Conservation (phyloP, 2,329 filamentous ascomycete species). For the Fonsecaea erecta region DNA sequence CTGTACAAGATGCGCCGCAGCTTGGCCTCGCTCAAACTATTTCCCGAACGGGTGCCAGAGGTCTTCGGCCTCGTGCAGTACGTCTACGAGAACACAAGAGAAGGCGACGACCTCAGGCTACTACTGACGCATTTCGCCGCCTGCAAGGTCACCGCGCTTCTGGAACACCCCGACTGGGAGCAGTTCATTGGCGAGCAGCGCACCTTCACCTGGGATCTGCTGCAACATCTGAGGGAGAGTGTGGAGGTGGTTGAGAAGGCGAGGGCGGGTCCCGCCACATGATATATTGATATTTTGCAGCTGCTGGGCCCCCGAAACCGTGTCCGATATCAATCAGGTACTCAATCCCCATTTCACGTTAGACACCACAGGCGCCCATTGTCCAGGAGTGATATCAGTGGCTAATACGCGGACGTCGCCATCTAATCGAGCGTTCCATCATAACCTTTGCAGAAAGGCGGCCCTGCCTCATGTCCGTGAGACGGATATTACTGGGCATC, state of each 20-base stretch:
- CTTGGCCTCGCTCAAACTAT: conserved; percentile 41
- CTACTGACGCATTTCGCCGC: conserved; percentile 35
- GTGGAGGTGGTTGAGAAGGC: neutral
- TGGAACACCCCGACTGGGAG: conserved; percentile 6
- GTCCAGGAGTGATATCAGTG: no score
- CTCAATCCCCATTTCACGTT: no score
- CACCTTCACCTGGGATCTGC: conserved; percentile 6
- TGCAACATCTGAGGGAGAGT: conserved; percentile 6
- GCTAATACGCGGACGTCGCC: no score
- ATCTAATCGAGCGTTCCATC: no score
- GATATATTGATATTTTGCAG: no score
- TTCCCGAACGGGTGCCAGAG: conserved; percentile 37
- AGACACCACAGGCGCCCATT: no score
- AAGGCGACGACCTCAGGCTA: conserved; percentile 8
- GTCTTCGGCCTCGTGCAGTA: conserved; percentile 44
- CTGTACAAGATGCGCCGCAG: conserved; percentile 43
- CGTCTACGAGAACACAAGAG: conserved; percentile 43
- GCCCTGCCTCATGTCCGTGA: neutral
- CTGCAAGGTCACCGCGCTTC: conserved; percentile 22
- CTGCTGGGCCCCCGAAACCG: no score
- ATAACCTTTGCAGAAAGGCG: neutral
- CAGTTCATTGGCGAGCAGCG: conserved; percentile 3
- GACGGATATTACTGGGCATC: neutral
- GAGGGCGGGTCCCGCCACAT: neutral
- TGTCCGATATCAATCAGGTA: no score